Base-by-base conservation (phyloP, 805 yeast species). In the Aciculoconidium aculeatum region DNA sequence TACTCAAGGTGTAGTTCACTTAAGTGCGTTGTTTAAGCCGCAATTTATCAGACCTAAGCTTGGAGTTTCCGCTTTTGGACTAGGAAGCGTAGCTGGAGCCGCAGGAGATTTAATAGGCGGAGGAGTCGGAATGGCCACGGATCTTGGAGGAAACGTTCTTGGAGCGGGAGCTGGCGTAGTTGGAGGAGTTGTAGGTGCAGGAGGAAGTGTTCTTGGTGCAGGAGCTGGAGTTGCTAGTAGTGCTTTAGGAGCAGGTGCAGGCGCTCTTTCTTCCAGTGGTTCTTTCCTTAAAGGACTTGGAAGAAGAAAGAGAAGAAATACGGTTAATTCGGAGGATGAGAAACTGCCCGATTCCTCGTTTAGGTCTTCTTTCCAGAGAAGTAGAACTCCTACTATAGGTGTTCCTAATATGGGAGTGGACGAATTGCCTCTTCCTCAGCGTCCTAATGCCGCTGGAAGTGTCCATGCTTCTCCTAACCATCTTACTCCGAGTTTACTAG, bases 21-120 rank as follows among this genome's bases (percentile, higher is more conserved):
- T 78, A 34, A 58, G 63, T 25, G 78, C 74, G 3, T 55, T 61
- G 1, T 83, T 81, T 55, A 49, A 47, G 24, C 87, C 90, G 12
- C 73, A 75, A 42, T 83, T 80, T 50, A 55, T 75, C 26, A 72
- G 81, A 51, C 85, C 90, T n/a, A 55, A 58, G 27, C 51, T 79
- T 24, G 61, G 55, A 6, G 37, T 55, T n/a, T 40, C 48, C n/a
- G n/a, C n/a, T n/a, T n/a, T n/a, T n/a, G n/a, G n/a, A n/a, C n/a
- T n/a, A n/a, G n/a, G n/a, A n/a, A n/a, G n/a, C n/a, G n/a, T 70
- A 15, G 51, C 55, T 12, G 58, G 56, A 13, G 42, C 68, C 15
- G 54, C 70, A 7, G 67, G 63, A 19, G 66, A 55, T 12, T 61
- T 66, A 16, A 60, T 50, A 15, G 62, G 61, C 5, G 57, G 54